These are phyloP conservation scores for Sphaerosporella brunnea DNA, from an alignment of 495 filamentous ascomycete genomes.

Conservation along the genomic window DNA sequence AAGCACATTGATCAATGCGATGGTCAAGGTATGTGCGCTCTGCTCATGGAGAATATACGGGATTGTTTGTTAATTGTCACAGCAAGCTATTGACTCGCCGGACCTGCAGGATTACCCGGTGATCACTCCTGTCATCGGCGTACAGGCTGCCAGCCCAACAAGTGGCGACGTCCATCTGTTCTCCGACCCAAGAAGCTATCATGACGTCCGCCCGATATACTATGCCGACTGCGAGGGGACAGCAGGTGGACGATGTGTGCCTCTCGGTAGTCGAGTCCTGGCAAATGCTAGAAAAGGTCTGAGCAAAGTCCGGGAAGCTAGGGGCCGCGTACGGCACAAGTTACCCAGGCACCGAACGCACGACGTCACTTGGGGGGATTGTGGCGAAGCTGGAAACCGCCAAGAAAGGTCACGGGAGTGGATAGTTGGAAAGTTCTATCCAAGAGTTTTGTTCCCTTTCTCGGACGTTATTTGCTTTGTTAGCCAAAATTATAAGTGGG, in stretches of 20 bases:
- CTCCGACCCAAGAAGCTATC: constrained; percentile 36
- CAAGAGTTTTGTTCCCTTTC: constrained; percentile 27
- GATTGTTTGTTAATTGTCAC: neutral
- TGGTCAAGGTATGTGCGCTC: constrained; percentile 1
- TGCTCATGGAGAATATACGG: neutral
- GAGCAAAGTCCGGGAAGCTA: too few species aligned
- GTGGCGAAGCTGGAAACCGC: too few species aligned
- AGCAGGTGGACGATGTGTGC: constrained; percentile 22
- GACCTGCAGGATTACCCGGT: neutral
- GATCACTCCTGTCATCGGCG: constrained; percentile 26
- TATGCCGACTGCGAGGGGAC: constrained; percentile 24
- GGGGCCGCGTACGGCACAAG: too few species aligned
- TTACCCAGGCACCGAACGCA: neutral
- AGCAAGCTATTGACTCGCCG: neutral
- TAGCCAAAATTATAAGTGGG: too few species aligned
- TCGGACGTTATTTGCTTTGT: constrained; percentile 26
- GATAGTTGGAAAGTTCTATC: constrained; percentile 25
- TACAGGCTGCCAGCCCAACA: constrained; percentile 31
- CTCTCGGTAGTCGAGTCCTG: constrained; percentile 25
- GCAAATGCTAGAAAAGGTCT: constrained; percentile 13
- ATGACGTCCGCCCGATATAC: constrained; percentile 20
- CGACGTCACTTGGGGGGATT: neutral
- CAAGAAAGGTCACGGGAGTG: constrained; percentile 14
- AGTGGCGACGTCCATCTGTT: constrained; percentile 50
- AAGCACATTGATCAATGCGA: constrained; percentile 33